These are phyloP conservation scores for Deuterostichococcus epilithicus DNA, from an alignment of 139 green algal genomes.

Conservation along the genomic window DNA sequence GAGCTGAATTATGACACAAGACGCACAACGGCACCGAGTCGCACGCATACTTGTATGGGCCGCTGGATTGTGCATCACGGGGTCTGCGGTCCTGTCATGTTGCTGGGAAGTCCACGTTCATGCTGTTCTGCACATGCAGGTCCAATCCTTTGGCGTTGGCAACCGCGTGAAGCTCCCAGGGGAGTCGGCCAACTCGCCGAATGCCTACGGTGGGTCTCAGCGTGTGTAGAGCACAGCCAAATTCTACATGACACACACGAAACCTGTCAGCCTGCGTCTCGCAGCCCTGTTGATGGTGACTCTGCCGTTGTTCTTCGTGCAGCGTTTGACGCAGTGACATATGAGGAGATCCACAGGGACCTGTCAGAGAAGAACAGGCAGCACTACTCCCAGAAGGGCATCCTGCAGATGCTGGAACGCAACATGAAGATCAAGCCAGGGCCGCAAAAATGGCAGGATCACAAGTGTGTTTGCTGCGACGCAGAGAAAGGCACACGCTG, in stretches of 20 bases:
- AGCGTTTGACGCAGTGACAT: conserved; percentile 75
- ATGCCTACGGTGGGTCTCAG: conserved; percentile 69
- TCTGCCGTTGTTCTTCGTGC: background rate
- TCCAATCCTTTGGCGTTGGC: conserved; percentile 75
- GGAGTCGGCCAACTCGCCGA: conserved; percentile 62
- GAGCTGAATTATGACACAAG: background rate
- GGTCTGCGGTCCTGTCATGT: too few species aligned
- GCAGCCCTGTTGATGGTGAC: too few species aligned
- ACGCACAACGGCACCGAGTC: background rate
- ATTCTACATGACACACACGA: too few species aligned
- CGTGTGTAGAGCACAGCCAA: too few species aligned
- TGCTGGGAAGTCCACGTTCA: too few species aligned
- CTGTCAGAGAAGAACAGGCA: conserved; percentile 53
- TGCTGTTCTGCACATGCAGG: conserved; percentile 25
- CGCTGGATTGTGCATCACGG: too few species aligned
- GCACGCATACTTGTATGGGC: too few species aligned
- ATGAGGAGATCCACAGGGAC: conserved; percentile 67
- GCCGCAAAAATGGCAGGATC: conserved; percentile 81
- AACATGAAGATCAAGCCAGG: conserved; percentile 80
- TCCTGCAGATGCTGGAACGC: conserved; percentile 78
- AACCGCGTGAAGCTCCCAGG: conserved; percentile 80
- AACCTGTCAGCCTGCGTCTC: too few species aligned
- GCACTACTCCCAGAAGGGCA: conserved; percentile 74
- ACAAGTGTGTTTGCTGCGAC: conserved; percentile 28
- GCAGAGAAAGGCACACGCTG: too few species aligned